Conservation (phyloP, 2,329 filamentous ascomycete species). For the Chaetomiaceae sp. region DNA sequence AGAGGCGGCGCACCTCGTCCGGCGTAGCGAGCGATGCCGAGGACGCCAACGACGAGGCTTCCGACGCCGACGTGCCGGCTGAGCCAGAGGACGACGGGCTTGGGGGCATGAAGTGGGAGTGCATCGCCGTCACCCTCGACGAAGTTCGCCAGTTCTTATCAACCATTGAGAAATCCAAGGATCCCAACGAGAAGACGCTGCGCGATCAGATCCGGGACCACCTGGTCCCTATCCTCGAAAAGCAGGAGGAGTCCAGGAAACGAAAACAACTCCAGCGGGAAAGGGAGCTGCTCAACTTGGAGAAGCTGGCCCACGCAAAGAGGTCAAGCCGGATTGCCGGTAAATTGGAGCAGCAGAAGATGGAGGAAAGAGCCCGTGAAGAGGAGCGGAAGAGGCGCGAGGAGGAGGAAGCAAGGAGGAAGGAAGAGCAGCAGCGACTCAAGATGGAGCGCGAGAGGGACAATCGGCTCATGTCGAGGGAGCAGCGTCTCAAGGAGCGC, state of each 20-base stretch:
- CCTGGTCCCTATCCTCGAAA: conserved; percentile 79
- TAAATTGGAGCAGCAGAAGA: conserved; percentile 72
- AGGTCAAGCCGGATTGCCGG: conserved; percentile 83
- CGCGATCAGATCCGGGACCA: conserved; percentile 68
- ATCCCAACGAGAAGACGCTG: conserved; percentile 79
- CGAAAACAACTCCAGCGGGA: conserved; percentile 63
- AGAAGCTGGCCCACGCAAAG: conserved; percentile 90
- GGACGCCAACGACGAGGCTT: conserved; percentile 35
- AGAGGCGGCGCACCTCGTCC: conserved; percentile 61
- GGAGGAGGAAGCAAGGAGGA: conserved; percentile 62
- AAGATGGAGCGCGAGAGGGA: conserved; percentile 70
- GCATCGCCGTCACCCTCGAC: conserved; percentile 73
- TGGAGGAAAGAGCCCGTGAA: conserved; percentile 66
- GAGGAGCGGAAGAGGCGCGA: conserved; percentile 61
- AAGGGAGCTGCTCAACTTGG: conserved; percentile 73
- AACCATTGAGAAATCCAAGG: conserved; percentile 68
- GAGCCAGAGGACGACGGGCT: conserved; percentile 57
- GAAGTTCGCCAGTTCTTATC: conserved; percentile 72
- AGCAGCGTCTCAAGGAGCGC: conserved; percentile 79
- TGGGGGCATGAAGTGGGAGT: conserved; percentile 83
- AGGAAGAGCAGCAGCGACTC: conserved; percentile 58
- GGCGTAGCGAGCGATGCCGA: conserved; percentile 35
- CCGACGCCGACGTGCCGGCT: conserved; percentile 27
- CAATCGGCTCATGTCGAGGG: conserved; percentile 74
- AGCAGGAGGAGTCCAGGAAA: conserved; percentile 70